These are phyloP conservation scores for Trichophyton rubrum DNA, from an alignment of 2,329 filamentous ascomycete species.

Conservation along the genomic window DNA sequence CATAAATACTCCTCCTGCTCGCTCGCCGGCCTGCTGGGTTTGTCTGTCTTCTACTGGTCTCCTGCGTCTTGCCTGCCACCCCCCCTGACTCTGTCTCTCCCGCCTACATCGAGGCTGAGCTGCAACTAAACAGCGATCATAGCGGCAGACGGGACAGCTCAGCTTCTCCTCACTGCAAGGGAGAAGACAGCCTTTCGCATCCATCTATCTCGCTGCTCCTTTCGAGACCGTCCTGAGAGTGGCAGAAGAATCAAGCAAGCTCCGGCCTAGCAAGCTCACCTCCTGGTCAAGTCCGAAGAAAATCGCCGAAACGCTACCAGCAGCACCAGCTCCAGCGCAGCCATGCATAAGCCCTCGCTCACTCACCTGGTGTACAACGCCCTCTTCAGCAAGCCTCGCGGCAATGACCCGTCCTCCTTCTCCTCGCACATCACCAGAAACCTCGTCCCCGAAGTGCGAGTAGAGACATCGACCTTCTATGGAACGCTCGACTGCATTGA, in stretches of 20 bases:
- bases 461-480: constrained; percentile 53
- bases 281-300: neutral
- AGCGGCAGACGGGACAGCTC: neutral
- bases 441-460: constrained; percentile 52
- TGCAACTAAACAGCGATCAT: neutral
- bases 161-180: no score
- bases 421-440: constrained; percentile 48
- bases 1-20: neutral
- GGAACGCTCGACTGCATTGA: constrained; percentile 52
- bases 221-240: no score
- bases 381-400: constrained; percentile 45
- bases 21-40: no score
- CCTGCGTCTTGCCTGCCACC: no score
- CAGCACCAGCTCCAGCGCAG: constrained; percentile 12
- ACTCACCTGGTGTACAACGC: constrained; percentile 46
- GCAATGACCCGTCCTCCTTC: constrained; percentile 47
- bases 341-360: constrained; percentile 50
- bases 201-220: no score
- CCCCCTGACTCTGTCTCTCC: no score
- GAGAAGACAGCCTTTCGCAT: no score
- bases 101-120: neutral
- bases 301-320: neutral
- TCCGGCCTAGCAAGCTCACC: no score
- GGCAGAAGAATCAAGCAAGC: no score
- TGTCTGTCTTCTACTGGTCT: no score